Evolutionary conservation across 306 rosid genomes (phyloP), one percentile per base, ranked within the genome.

Genomic region (Senna tora): DNA sequence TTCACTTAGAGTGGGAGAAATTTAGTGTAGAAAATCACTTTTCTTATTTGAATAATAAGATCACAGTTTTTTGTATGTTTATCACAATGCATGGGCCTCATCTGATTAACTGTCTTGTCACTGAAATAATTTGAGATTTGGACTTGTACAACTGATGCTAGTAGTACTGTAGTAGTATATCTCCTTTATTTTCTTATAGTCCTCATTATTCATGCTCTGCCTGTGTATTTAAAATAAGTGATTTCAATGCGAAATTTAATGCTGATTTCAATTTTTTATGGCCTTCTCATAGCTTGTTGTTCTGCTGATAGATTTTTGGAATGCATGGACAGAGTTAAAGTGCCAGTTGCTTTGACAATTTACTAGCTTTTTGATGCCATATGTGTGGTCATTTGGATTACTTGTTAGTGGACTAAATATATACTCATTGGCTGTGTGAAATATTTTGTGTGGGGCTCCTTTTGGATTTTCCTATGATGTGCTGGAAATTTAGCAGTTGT

Each of bases 211-310:
- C 51, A 33, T 67, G 28, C 71, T 33, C 51, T 53, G 46, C 12
- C 32, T 60, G 20, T 57, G 38, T 52, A 30, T 61, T 64, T 53
- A 25, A 32, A 65, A 47, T 50, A 39, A 41, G 54, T 20, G 43
- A 53, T 46, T 53, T 62, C 42, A 38, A 25, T 38, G 51, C 9
- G 34, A 47, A 12, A 58, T 82, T 57, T 51, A 46, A 14, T 64
- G 65, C 49, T 43, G 72, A 79, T 76, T 72, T 32, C 75, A 49
- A 22, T 39, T 51, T 62, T 71, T 62, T 43, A 39, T 64, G 21
- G 46, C 38, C 41, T 47, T 72, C 47, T 52, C 61, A 12, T 19
- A 7, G 39, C 15, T 17, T 30, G 3, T 50, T 21, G 0, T 56
- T 46, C 61, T 73, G 64, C 49, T 14, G 67, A 60, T 52, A 19